Base-by-base conservation (phyloP, 83 land plant species). In the Diphasiastrum complanatum region DNA sequence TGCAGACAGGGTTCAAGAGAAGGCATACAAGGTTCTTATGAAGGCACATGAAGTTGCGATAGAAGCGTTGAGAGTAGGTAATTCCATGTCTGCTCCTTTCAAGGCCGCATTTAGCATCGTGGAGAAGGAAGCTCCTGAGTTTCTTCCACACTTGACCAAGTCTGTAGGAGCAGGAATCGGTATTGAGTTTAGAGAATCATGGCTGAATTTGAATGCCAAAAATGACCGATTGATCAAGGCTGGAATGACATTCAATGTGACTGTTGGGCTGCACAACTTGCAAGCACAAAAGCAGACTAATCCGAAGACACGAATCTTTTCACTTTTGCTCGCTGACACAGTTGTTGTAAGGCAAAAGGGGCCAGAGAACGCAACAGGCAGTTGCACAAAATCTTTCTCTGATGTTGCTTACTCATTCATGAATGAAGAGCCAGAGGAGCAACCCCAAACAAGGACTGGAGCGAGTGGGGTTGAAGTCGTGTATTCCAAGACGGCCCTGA, bases 111-210 rank as follows among this genome's bases (percentile, higher is more conserved):
- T 70, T 25, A 64, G 73, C 4, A 81, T 81, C 3, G 85, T 93
- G 10, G 77, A 93, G 69, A 64, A 34, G 22, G 89, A 82, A 29
- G 88, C 83, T 10, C 79, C 92, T 4, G 89, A 93, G 47, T 67
- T 93, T 47, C 55, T 78, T 6, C 61, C 81, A 0, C 63, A 79
- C 41, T 67, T 93, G 51, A 89, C 89, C 25, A 93, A 79, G 73
- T 73, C 83, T 58, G 96, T 92, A 10, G 98, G 96, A n/a, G 83
- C 96, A 38, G 92, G 98, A 0, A 86, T 89, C 51, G 98, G 98
- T 16, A 85, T 93, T 65, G 96, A 93, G 81, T 93, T 89, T 60
- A 82, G 96, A 47, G 96, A 93, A 52, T 83, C 98, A 20, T 85
- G 96, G 33, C 54, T 85, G 78, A 85, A 57, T 28, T 63, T 93